A percentile compares a stretch with the other conserved stretches of the same genome.
Evolutionary conservation across 129 eudicot genomes (phyloP).

Genomic region (Lonicera japonica): DNA sequence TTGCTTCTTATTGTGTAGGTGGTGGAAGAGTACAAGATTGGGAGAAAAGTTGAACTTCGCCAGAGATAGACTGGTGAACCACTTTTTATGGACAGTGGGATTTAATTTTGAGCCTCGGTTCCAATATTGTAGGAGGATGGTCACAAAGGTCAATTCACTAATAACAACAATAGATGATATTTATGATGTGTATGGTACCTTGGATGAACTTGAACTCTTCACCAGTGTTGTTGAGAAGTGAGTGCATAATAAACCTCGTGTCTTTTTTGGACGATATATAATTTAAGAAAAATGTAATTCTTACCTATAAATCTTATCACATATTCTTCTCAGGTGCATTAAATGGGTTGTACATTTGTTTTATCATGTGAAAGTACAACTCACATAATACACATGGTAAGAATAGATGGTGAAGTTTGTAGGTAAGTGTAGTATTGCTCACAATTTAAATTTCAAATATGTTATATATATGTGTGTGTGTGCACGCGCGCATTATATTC

Average conservation of each 20-base stretch:
- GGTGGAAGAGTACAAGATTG: constrained; percentile 21
- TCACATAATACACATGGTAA: no score
- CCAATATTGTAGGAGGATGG: constrained; percentile 10
- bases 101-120: constrained; percentile 20
- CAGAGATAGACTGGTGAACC: constrained; percentile 30
- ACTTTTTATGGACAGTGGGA: constrained; percentile 24
- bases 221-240: constrained; percentile 21
- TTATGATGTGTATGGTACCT: constrained; percentile 35
- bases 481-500: no score
- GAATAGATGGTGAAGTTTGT: no score
- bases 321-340: no score
- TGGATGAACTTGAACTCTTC: constrained; percentile 28
- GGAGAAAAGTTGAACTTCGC: constrained; percentile 20
- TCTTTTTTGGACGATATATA: no score
- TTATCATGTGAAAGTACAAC: no score
- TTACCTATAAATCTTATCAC: no score
- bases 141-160: background rate
- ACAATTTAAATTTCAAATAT: no score
- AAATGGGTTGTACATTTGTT: no score
- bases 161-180: constrained; percentile 27
- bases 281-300: no score
- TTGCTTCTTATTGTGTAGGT: constrained; percentile 12
- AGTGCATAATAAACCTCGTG: background rate
- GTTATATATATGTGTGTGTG: no score
- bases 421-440: no score